A percentile compares a stretch with the other conserved stretches of the same genome.
Evolutionary conservation across 1,139 yeast species (phyloP).

Genomic region (Candida tunisiensis): DNA sequence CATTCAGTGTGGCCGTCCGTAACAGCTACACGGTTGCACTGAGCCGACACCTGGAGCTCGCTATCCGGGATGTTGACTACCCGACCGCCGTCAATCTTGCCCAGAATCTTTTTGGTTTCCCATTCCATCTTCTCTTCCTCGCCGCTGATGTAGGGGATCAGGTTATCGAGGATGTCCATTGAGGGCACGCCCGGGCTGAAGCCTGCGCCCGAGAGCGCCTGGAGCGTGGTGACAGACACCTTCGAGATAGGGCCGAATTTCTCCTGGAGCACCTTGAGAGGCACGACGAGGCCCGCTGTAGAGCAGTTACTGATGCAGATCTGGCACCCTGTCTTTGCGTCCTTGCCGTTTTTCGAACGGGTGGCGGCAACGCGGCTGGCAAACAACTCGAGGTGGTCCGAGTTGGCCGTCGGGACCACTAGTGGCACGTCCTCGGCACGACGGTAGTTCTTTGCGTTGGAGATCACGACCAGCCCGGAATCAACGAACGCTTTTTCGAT

Average conservation of each 20-base stretch:
- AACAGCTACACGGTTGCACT: conserved; percentile 93
- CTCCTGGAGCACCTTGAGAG: conserved; percentile 81
- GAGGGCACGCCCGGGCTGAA: conserved; percentile 97
- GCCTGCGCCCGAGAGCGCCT: conserved; percentile 98
- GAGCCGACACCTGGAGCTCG: conserved; percentile 80
- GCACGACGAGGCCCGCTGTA: conserved; percentile 96
- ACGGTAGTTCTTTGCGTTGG: conserved; percentile 95
- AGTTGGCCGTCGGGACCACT: conserved; percentile 87
- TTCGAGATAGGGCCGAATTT: conserved; percentile 78
- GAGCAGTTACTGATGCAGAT: conserved; percentile 97
- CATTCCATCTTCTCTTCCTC: conserved; percentile 98
- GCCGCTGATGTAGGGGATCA: conserved; percentile 88
- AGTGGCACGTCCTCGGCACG: conserved; percentile 78
- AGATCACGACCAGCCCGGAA: conserved; percentile 68
- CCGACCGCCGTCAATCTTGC: conserved; percentile 33
- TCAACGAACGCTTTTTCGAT: conserved; percentile 75
- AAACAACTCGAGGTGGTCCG: conserved; percentile 77
- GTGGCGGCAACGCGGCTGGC: conserved; percentile 44
- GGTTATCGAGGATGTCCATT: conserved; percentile 84
- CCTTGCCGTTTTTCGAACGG: conserved; percentile 24
- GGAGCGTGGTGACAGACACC: conserved; percentile 81
- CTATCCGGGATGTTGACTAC: conserved; percentile 49
- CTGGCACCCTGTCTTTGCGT: conserved; percentile 57
- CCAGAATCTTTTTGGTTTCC: conserved; percentile 93
- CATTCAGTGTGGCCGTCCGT: conserved; percentile 98